Evolutionary conservation across 2,329 filamentous ascomycete species (phyloP), one percentile per base, ranked within the genome.

Genomic region (Colletotrichum tropicale): DNA sequence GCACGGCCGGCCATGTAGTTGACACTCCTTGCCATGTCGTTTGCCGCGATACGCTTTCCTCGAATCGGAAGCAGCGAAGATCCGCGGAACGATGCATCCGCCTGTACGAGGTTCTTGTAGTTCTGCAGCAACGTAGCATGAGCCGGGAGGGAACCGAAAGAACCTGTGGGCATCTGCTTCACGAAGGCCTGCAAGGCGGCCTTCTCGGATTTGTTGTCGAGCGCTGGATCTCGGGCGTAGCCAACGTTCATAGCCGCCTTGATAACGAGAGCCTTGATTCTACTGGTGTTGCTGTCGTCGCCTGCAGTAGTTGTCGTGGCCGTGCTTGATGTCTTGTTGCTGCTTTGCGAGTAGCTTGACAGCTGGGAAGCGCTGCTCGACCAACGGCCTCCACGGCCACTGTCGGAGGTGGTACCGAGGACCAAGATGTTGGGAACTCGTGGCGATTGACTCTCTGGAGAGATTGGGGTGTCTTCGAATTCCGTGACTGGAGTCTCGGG

Each of bases 401-500:
- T 86, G 28, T 92, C 90, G 61, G 88, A 89, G 38, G 88, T 89
- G 6, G 95, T 94, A 4, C 95, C 95, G 1, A 98, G 90, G 0
- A 98, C 93, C 67, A 98, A 89, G 79, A 98, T 98, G 81, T 98
- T 98, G 8, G 95, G 96, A 70, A 96, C 91, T 52, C 92, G 93
- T 1, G 93, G 91, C 9, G 91, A 93, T 60, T 93, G 91, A 78
- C 94, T 94, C 71, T 96, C 95, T 0, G 94, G 94, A 0, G 96
- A 98, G 58, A 95, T 91, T 6, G 95, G 93, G 0, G 94, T 95
- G 81, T 98, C 96, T 83, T 98, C 96, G 80, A 98, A 98, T 79
- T 98, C 96, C 6, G 96, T 98, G 1, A 96, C 96, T 0, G 96
- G 96, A 0, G 96, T 98, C 85, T 98, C 96, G 1, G 96, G 96